Conservation (phyloP, 176 grass and related monocot species). For the Juncus inflexus region DNA sequence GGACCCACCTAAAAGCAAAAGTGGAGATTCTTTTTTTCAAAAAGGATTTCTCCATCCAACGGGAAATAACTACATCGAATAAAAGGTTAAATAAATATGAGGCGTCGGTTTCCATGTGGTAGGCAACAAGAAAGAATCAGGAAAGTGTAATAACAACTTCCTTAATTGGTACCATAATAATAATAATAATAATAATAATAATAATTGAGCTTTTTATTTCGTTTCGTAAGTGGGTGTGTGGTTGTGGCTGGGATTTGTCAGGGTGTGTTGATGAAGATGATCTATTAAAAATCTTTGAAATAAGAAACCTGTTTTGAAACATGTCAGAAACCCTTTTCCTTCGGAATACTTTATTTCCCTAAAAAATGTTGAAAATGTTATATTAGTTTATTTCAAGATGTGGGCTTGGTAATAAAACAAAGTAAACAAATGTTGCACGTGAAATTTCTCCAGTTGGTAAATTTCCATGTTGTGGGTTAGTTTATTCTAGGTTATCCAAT, state of each 20-base stretch:
- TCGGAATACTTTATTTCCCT: too few relatives aligned
- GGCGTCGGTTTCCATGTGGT: conserved; percentile 3
- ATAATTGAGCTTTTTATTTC: too few relatives aligned
- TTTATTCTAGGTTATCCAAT: conserved; percentile 2
- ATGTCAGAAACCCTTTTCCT: conserved; percentile 12
- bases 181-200: too few relatives aligned
- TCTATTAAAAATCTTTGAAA: neutral
- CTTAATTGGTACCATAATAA: too few relatives aligned
- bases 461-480: neutral
- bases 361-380: too few relatives aligned
- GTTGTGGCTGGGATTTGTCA: conserved; percentile 4
- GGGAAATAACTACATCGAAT: neutral
- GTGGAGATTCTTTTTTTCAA: neutral
- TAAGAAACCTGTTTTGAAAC: neutral
- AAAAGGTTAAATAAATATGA: neutral
- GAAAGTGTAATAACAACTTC: neutral
- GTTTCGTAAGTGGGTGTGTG: neutral
- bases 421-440: conserved; percentile 19
- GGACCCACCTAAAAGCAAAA: conserved; percentile 10
- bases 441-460: neutral
- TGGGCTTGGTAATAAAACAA: too few relatives aligned
- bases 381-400: too few relatives aligned
- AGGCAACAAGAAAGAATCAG: neutral
- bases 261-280: neutral
- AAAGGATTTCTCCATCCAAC: neutral